phyloP scores from a whole-genome alignment of 306 rosid genomes.

The Begonia loranthoides region DNA sequence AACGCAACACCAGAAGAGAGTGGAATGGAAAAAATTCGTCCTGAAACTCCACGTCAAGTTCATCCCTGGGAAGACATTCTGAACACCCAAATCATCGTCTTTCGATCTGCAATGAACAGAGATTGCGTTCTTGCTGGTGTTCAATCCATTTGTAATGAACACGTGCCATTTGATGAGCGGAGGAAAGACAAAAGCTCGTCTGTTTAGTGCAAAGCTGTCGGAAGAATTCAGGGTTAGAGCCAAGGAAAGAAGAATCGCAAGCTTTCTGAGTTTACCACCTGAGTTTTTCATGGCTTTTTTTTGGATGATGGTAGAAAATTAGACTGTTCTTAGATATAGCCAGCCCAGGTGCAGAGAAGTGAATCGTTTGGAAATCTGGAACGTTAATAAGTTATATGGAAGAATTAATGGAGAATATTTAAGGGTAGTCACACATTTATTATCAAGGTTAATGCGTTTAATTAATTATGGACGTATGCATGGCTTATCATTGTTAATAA shows the following conservation, averaged over 20 bases:
- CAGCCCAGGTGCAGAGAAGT: too few relatives aligned
- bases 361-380: too few relatives aligned
- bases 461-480: too few relatives aligned
- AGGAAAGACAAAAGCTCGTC: slow-evolving; percentile 1
- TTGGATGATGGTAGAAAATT: too few relatives aligned
- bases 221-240: neutral
- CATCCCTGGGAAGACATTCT: neutral
- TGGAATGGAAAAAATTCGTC: slow-evolving; percentile 4
- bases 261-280: too few relatives aligned
- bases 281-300: too few relatives aligned
- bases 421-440: too few relatives aligned
- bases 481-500: too few relatives aligned
- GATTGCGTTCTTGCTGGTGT: neutral
- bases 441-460: too few relatives aligned
- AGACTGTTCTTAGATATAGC: too few relatives aligned
- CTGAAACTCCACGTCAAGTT: slow-evolving; percentile 11
- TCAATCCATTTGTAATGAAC: neutral
- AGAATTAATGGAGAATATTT: too few relatives aligned
- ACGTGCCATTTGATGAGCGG: slow-evolving; percentile 10
- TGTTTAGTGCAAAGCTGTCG: neutral
- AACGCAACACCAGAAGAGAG: slow-evolving; percentile 12
- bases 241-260: neutral
- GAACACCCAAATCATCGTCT: slow-evolving; percentile 15
- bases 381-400: too few relatives aligned
- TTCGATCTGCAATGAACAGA: slow-evolving; percentile 10